Evolutionary conservation across 2,329 filamentous ascomycete genomes (phyloP).

Genomic region (Annulohypoxylon truncatum): DNA sequence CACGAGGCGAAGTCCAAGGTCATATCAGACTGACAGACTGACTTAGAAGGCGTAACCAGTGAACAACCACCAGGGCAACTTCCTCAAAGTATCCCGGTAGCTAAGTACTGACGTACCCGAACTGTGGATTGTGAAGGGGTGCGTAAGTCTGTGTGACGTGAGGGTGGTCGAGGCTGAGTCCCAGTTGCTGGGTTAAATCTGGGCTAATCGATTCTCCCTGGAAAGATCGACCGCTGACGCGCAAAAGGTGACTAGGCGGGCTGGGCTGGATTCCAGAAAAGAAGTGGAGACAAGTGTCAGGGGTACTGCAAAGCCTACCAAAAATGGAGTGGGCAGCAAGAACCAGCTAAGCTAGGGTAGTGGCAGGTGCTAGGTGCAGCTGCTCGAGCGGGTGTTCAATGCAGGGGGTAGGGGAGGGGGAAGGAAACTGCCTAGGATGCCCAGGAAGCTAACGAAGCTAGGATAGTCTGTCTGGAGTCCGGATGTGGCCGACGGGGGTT

Average conservation of each 20-base stretch:
- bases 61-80: conserved; percentile 13
- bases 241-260: conserved; percentile 44
- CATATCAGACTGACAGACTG: conserved; percentile 43
- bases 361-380: conserved; percentile 38
- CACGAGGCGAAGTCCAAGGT: conserved; percentile 49
- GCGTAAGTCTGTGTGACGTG: conserved; percentile 50
- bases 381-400: conserved; percentile 32
- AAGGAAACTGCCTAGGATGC: background rate
- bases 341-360: conserved; percentile 29
- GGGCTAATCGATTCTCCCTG: conserved; percentile 33
- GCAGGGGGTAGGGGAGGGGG: conserved; percentile 29
- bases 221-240: conserved; percentile 47
- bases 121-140: conserved; percentile 35
- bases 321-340: conserved; percentile 29
- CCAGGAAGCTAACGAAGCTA: background rate
- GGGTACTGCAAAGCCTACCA: conserved; percentile 21
- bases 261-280: conserved; percentile 36
- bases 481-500: conserved; percentile 31
- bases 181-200: conserved; percentile 33
- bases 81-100: background rate
- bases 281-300: conserved; percentile 25
- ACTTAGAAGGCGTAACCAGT: conserved; percentile 44
- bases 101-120: conserved; percentile 19
- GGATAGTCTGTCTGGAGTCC: conserved; percentile 13
- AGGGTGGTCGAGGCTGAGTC: conserved; percentile 51